A percentile compares a stretch with the other conserved stretches of the same genome.
Evolutionary conservation across 2,329 filamentous ascomycete genomes (phyloP).

Genomic region (Talaromyces sp.): DNA sequence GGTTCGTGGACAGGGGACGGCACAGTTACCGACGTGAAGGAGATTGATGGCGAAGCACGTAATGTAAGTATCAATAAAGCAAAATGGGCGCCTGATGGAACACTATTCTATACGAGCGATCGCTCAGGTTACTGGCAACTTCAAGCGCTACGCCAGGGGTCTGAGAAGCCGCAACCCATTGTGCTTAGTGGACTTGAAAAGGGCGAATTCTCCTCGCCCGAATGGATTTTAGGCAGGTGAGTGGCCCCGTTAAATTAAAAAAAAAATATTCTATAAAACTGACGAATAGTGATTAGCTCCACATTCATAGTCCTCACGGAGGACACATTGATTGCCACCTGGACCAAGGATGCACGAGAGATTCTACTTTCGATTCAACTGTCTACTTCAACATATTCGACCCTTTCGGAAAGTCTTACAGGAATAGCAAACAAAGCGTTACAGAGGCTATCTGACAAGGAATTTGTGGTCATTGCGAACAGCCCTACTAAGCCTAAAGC

Average conservation of each 20-base stretch:
- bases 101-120: slow-evolving; percentile 48
- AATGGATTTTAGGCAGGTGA: slow-evolving; percentile 27
- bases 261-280: not conserved
- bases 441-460: slow-evolving; percentile 28
- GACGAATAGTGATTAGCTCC: slow-evolving; percentile 8
- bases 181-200: slow-evolving; percentile 37
- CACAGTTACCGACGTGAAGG: slow-evolving; percentile 24
- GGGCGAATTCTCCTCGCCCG: slow-evolving; percentile 28
- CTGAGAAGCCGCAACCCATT: slow-evolving; percentile 23
- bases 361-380: slow-evolving; percentile 39
- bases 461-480: slow-evolving; percentile 36
- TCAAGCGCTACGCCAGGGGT: slow-evolving; percentile 31
- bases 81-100: slow-evolving; percentile 48
- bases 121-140: slow-evolving; percentile 45
- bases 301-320: slow-evolving; percentile 36
- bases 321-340: slow-evolving; percentile 31
- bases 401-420: slow-evolving; percentile 30
- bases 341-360: slow-evolving; percentile 28
- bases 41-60: slow-evolving; percentile 40
- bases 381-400: slow-evolving; percentile 21
- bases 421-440: slow-evolving; percentile 34
- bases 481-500: slow-evolving; percentile 1
- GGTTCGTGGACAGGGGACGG: slow-evolving; percentile 39
- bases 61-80: slow-evolving; percentile 47
- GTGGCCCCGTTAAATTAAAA: not conserved